phyloP scores from a whole-genome alignment of 225 moss, liverwort and hornwort genomes.

The Takakia lepidozioides region DNA sequence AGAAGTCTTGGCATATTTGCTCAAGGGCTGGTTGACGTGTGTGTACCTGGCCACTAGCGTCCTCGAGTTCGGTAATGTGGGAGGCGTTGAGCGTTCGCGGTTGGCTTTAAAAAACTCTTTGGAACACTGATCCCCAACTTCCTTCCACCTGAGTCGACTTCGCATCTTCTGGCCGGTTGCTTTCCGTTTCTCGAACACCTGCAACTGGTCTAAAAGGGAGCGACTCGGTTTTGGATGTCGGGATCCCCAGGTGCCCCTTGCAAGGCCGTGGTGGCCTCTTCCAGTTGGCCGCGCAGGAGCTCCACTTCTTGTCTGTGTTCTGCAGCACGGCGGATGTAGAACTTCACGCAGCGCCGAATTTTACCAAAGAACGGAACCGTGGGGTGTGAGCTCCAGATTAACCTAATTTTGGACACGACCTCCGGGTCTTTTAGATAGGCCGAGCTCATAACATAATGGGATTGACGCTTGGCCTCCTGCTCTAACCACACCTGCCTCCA shows the following conservation, averaged over 20 bases:
- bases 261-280: background rate
- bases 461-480: background rate
- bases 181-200: background rate
- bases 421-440: background rate
- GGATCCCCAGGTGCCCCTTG: background rate
- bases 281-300: background rate
- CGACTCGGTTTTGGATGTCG: background rate
- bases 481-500: background rate
- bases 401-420: background rate
- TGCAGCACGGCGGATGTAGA: background rate
- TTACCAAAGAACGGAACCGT: background rate
- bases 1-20: too few species aligned
- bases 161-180: background rate
- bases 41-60: background rate
- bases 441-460: background rate
- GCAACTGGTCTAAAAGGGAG: background rate
- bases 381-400: background rate
- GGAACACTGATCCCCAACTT: background rate
- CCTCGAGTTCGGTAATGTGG: background rate
- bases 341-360: background rate
- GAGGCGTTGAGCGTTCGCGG: background rate
- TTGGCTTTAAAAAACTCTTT: background rate
- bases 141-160: constrained; percentile 1
- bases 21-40: background rate
- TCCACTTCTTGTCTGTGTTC: background rate